Base-by-base conservation (phyloP, 2,329 filamentous ascomycete species). In the Cladosporium halotolerans region DNA sequence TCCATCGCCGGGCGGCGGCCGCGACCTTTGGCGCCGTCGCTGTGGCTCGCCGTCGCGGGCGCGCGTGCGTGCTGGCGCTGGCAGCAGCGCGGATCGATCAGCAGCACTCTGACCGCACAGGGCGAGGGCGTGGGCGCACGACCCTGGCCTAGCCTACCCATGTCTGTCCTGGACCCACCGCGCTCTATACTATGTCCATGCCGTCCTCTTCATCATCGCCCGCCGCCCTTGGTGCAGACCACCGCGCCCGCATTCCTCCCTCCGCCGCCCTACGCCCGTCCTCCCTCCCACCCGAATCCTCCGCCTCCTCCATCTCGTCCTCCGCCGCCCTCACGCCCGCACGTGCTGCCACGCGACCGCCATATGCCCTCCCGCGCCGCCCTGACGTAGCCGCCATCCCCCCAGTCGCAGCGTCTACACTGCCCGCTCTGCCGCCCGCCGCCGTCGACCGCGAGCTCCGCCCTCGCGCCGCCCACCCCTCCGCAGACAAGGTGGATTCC, bases 401-500 rank as follows among this genome's bases (percentile, higher is more conserved):
- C 6, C n/a, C 14, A 13, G 13, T 18, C 10, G n/a, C 39, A 40
- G 19, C 48, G 13, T 19, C 40, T 44, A 33, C 48, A 23, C 23
- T 28, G 23, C 23, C 23, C 23, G 23, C 36, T 38, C 14, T 5
- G 13, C 13, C n/a, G n/a, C 19, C 16, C 19, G 9, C 9, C 46
- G 38, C 28, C 28, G 38, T n/a, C 10, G 9, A n/a, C 36, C n/a
- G 48, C 48, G 48, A 51, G 48, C 48, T 28, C 16, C 40, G 41
- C 48, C 31, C 48, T 51, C 40, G 48, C 48, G 38, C 40, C 40
- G 48, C 48, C 44, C 45, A 36, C 34, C 43, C 45, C 16, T 31
- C 51, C 32, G 32, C 44, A 53, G 63, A 42, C 63, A 67, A 61
- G 46, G 62, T 67, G 65, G 65, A 66, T 64, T 64, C 63, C 59